These are phyloP conservation scores for Orobanche coerulescens DNA, from an alignment of 257 asterid genomes.

Conservation along the genomic window DNA sequence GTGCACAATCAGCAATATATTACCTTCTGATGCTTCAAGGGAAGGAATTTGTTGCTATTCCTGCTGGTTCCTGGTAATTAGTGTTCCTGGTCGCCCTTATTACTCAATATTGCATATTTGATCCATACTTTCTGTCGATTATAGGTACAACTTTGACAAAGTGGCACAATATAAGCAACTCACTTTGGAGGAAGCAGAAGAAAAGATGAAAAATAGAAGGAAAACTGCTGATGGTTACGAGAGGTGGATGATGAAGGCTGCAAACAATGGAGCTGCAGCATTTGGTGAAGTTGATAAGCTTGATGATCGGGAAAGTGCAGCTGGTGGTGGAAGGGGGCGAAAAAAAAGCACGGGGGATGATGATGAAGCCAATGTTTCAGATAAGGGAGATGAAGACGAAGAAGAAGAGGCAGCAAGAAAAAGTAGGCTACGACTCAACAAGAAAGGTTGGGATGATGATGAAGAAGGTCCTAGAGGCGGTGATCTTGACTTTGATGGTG, in stretches of 20 bases:
- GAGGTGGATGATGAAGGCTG: conserved; percentile 99
- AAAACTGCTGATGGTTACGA: conserved; percentile 98
- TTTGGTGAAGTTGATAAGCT: conserved; percentile 82
- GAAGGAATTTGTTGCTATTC: conserved; percentile 88
- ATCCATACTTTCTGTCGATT: conserved; percentile 8
- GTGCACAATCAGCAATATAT: conserved; percentile 89
- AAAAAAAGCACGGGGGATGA: conserved; percentile 70
- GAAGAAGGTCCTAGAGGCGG: conserved; percentile 99
- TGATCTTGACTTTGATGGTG: conserved; percentile 90
- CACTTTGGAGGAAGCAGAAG: conserved; percentile 98
- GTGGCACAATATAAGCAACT: conserved; percentile 98
- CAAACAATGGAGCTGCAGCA: conserved; percentile 88
- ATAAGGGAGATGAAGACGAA: conserved; percentile 93
- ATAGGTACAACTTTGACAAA: conserved; percentile 92
- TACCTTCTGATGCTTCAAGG: conserved; percentile 96
- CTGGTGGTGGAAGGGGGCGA: conserved; percentile 69
- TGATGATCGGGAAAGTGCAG: conserved; percentile 67
- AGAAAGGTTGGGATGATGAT: conserved; percentile 70
- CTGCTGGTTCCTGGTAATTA: conserved; percentile 93
- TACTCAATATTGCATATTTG: neutral
- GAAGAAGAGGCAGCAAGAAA: conserved; percentile 77
- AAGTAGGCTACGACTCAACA: conserved; percentile 57
- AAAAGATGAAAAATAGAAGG: conserved; percentile 92
- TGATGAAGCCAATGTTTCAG: conserved; percentile 74
- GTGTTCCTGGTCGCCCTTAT: conserved; percentile 3